These are phyloP conservation scores for Pisolithus albus DNA, from an alignment of 768 basidiomycete species.

Conservation along the genomic window DNA sequence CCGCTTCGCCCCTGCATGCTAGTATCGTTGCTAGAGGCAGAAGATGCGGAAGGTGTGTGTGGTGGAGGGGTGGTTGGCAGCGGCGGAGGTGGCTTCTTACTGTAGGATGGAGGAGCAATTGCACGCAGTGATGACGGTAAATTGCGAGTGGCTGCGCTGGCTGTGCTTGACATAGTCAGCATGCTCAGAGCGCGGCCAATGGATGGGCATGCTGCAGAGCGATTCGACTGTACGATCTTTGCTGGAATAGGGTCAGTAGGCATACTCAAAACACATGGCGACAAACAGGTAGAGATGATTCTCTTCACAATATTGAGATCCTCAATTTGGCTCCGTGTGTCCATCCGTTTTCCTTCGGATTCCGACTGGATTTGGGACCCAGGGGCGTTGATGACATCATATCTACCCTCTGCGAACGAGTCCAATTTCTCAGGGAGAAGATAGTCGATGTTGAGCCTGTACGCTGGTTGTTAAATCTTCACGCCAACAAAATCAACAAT, in stretches of 20 bases:
- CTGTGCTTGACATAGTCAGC: conserved; percentile 21
- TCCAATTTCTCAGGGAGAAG: conserved; percentile 91
- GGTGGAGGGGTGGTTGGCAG: conserved; percentile 41
- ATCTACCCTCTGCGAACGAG: conserved; percentile 75
- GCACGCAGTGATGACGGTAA: conserved; percentile 17
- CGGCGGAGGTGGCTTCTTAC: conserved; percentile 38
- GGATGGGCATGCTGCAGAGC: conserved; percentile 32
- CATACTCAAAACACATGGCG: not conserved
- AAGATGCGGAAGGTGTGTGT: conserved; percentile 26
- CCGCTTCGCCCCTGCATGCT: conserved; percentile 44
- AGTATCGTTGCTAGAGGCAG: conserved; percentile 10
- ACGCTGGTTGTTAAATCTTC: not conserved
- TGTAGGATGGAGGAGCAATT: conserved; percentile 24
- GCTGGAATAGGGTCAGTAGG: conserved; percentile 35
- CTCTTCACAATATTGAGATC: conserved; percentile 77
- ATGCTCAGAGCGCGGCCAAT: conserved; percentile 25
- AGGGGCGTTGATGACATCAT: conserved; percentile 57
- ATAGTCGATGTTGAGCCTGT: conserved; percentile 88
- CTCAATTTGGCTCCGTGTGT: conserved; percentile 74
- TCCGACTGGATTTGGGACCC: conserved; percentile 66
- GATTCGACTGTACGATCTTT: conserved; percentile 57
- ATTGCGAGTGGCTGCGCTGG: conserved; percentile 18
- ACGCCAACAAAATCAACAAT: not conserved
- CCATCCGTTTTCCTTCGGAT: conserved; percentile 78
- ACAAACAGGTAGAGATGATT: conserved; percentile 78